Evolutionary conservation across 345 rosid genomes (phyloP).

Genomic region (Leavenworthia alabamica): DNA sequence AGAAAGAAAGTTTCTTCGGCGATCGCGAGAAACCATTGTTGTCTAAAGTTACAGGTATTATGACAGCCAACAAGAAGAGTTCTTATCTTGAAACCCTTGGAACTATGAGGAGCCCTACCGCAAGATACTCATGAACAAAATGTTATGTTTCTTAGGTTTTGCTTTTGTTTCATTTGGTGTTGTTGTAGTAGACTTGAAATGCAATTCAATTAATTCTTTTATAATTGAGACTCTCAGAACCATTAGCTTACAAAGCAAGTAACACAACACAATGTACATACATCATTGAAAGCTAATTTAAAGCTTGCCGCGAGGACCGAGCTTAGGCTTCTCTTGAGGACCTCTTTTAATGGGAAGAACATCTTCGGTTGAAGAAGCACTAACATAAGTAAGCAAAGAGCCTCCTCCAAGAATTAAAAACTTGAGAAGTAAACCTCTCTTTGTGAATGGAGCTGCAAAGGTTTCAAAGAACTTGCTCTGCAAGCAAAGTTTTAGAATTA

Average conservation of each 20-base stretch:
- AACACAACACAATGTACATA: slow-evolving; percentile 23
- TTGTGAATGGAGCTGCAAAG: slow-evolving; percentile 86
- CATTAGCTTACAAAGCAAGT: slow-evolving; percentile 4
- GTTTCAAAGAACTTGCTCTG: slow-evolving; percentile 99
- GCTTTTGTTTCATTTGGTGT: slow-evolving; percentile 7
- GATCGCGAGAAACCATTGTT: slow-evolving; percentile 36
- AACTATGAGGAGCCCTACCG: slow-evolving; percentile 61
- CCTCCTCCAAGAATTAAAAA: slow-evolving; percentile 89
- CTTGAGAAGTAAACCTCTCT: slow-evolving; percentile 91
- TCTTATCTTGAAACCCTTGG: slow-evolving; percentile 63
- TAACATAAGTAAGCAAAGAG: slow-evolving; percentile 55
- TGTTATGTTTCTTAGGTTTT: slow-evolving; percentile 12
- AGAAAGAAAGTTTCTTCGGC: slow-evolving; percentile 39
- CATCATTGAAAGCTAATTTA: slow-evolving; percentile 25
- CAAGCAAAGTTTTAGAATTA: neutral
- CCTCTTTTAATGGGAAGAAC: slow-evolving; percentile 88
- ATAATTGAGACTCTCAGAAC: neutral
- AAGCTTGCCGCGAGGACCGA: slow-evolving; percentile 87
- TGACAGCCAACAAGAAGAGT: slow-evolving; percentile 40
- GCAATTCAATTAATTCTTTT: slow-evolving; percentile 15
- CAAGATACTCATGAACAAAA: slow-evolving; percentile 29
- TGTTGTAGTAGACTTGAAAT: slow-evolving; percentile 21
- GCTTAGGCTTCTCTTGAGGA: slow-evolving; percentile 88
- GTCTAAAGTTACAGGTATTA: slow-evolving; percentile 36
- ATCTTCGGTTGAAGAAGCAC: slow-evolving; percentile 63